Evolutionary conservation across 208 protist genomes (phyloP).

Genomic region (Crithidia bombi): DNA sequence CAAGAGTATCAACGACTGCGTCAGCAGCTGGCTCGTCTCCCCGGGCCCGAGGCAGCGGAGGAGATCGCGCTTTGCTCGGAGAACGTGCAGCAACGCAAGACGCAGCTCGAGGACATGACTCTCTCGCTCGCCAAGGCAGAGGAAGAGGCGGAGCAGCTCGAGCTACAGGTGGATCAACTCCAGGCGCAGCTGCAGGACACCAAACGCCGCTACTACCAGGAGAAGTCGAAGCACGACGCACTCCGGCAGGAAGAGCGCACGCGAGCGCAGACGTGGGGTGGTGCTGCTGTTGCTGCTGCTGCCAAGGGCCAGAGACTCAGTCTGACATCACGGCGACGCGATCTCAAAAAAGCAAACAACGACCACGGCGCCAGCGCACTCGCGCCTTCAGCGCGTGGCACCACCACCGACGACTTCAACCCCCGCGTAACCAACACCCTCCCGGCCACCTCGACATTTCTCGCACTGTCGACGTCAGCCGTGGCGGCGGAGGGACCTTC

Average conservation of each 20-base stretch:
- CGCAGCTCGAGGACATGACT: slow-evolving; percentile 90
- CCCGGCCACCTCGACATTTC: not conserved
- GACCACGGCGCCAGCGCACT: not conserved
- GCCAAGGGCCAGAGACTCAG: not conserved
- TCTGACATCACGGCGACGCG: not conserved
- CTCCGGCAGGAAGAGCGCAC: slow-evolving; percentile 57
- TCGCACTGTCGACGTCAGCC: not conserved
- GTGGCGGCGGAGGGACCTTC: not conserved
- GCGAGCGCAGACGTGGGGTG: slow-evolving; percentile 55
- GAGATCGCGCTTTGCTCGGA: slow-evolving; percentile 95
- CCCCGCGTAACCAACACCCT: not conserved
- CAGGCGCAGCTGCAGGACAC: slow-evolving; percentile 90
- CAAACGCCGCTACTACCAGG: slow-evolving; percentile 92
- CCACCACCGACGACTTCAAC: not conserved
- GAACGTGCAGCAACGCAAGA: slow-evolving; percentile 91
- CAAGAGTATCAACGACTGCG: slow-evolving; percentile 93
- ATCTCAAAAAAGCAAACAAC: not conserved
- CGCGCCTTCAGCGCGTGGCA: not conserved
- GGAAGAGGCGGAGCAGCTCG: slow-evolving; percentile 76
- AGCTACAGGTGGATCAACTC: slow-evolving; percentile 91
- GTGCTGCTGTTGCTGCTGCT: not conserved
- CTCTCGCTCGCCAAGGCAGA: slow-evolving; percentile 59
- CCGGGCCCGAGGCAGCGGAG: slow-evolving; percentile 96
- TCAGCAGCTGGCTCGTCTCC: slow-evolving; percentile 92
- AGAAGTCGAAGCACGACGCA: slow-evolving; percentile 87